phyloP scores from a whole-genome alignment of 2,329 filamentous ascomycete genomes.

The Chaetomiaceae sp. region DNA sequence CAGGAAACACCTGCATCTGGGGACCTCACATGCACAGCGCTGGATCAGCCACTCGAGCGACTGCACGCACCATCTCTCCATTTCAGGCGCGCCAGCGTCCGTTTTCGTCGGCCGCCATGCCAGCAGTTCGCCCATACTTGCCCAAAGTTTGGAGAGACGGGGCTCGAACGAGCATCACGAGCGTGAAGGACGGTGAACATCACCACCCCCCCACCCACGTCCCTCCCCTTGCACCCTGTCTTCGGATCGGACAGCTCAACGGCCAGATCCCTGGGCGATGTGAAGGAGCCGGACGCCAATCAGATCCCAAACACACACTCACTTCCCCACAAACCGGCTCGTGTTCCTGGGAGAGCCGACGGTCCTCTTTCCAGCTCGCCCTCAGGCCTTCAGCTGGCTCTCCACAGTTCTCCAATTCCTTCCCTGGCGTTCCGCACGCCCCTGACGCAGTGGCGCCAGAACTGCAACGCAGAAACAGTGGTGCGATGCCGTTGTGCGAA shows the following conservation, averaged over 20 bases:
- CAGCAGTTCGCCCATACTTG: slow-evolving; percentile 4
- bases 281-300: slow-evolving; percentile 16
- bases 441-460: slow-evolving; percentile 3
- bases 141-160: slow-evolving; percentile 2
- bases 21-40: background rate
- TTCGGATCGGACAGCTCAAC: slow-evolving; percentile 20
- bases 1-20: too few relatives aligned
- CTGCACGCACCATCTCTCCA: background rate
- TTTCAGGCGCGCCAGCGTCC: slow-evolving; percentile 7
- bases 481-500: slow-evolving; percentile 3
- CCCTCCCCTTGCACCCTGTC: slow-evolving; percentile 17
- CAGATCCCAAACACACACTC: slow-evolving; percentile 4
- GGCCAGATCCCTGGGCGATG: slow-evolving; percentile 20
- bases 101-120: slow-evolving; percentile 8
- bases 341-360: slow-evolving; percentile 21
- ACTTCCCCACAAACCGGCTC: slow-evolving; percentile 17
- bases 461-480: slow-evolving; percentile 6
- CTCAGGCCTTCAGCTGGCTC: slow-evolving; percentile 4
- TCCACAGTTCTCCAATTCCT: slow-evolving; percentile 19
- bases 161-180: background rate
- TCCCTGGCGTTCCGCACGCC: slow-evolving; percentile 4
- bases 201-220: slow-evolving; percentile 15
- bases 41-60: too few relatives aligned
- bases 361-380: slow-evolving; percentile 22
- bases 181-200: slow-evolving; percentile 4